phyloP scores from a whole-genome alignment of 352 stramenopile genomes.

The Blastocystis sp. region DNA sequence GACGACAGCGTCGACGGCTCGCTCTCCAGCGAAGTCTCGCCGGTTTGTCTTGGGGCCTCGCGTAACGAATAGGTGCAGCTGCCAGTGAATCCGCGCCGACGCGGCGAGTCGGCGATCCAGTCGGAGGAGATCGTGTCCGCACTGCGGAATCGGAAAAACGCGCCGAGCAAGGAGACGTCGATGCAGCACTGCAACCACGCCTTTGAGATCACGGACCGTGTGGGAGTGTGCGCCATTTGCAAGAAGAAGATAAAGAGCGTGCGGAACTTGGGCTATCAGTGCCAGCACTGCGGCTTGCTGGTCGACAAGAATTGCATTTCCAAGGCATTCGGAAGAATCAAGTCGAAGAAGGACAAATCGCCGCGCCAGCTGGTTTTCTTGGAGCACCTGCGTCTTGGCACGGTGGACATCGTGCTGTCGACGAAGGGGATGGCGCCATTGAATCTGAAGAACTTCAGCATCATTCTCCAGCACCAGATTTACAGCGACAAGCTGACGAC shows the following conservation, averaged over 20 bases:
- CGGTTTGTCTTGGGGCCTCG: neutral
- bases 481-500: constrained; percentile 57
- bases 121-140: neutral
- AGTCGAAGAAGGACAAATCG: neutral
- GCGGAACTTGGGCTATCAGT: constrained; percentile 59
- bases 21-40: neutral
- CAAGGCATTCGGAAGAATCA: constrained; percentile 13
- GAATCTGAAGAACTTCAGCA: constrained; percentile 58
- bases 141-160: neutral
- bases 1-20: neutral
- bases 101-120: neutral
- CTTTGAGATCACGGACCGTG: constrained; percentile 40
- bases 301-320: constrained; percentile 36
- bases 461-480: constrained; percentile 60
- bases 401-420: constrained; percentile 45
- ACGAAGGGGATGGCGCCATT: constrained; percentile 31
- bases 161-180: neutral
- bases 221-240: constrained; percentile 49
- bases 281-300: constrained; percentile 38
- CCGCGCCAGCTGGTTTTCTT: constrained; percentile 59
- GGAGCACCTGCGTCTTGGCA: constrained; percentile 57
- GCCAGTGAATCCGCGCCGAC: neutral
- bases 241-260: constrained; percentile 29
- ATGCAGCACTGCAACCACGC: constrained; percentile 16
- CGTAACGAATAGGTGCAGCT: neutral